Evolutionary conservation across 805 yeast genomes (phyloP).

Genomic region (Spathaspora arborariae): DNA sequence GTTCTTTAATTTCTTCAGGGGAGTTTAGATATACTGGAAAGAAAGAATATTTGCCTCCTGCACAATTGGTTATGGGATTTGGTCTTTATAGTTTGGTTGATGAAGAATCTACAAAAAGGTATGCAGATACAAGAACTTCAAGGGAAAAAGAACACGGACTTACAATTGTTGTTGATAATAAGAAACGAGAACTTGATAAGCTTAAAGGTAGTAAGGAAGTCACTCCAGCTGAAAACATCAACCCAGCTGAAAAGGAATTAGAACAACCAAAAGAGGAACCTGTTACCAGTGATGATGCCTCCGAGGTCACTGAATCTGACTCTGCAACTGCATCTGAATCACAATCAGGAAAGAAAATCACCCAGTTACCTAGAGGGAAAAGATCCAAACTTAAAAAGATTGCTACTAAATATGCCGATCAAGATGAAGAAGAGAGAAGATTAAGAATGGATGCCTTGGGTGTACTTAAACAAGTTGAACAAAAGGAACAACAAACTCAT

Average conservation of each 20-base stretch:
- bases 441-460: constrained; percentile 81
- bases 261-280: neutral
- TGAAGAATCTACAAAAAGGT: constrained; percentile 43
- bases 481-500: constrained; percentile 15
- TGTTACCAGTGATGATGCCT: constrained; percentile 1
- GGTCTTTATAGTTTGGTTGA: constrained; percentile 75
- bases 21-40: constrained; percentile 51
- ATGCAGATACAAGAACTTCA: constrained; percentile 22
- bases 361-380: constrained; percentile 69
- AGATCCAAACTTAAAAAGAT: constrained; percentile 81
- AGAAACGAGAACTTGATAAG: constrained; percentile 29
- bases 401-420: constrained; percentile 79
- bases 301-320: neutral
- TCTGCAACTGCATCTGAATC: neutral
- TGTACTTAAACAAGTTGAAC: constrained; percentile 60
- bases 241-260: neutral
- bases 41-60: constrained; percentile 65
- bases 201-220: constrained; percentile 1
- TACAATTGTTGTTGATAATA: constrained; percentile 29
- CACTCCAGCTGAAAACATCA: neutral
- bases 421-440: constrained; percentile 83
- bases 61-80: constrained; percentile 87
- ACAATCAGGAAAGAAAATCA: constrained; percentile 11
- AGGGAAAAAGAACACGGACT: constrained; percentile 38
- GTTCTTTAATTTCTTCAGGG: constrained; percentile 58